phyloP scores from a whole-genome alignment of 768 basidiomycete species.

The Suillus decipiens region DNA sequence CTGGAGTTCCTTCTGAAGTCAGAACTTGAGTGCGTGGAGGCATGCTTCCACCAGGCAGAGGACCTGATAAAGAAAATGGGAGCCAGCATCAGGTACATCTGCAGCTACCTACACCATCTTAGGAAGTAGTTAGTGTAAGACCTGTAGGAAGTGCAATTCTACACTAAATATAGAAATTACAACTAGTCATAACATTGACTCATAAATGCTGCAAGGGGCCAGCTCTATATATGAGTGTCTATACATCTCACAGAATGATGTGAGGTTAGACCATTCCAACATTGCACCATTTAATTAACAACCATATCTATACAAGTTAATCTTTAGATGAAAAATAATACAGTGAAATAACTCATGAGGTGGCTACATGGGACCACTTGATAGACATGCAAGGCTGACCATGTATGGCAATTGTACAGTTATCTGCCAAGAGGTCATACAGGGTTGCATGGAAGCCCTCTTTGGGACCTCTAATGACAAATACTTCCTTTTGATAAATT shows the following conservation, averaged over 20 bases:
- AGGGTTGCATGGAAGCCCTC: neutral
- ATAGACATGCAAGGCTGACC: neutral
- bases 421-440: neutral
- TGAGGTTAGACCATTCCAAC: neutral
- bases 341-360: too few relatives aligned
- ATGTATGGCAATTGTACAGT: neutral
- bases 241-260: neutral
- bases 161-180: too few relatives aligned
- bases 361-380: neutral
- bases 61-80: too few relatives aligned
- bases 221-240: neutral
- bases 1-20: too few relatives aligned
- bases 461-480: rapidly evolving
- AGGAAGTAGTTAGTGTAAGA: too few relatives aligned
- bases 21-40: too few relatives aligned
- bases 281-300: neutral
- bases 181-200: too few relatives aligned
- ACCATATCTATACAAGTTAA: neutral
- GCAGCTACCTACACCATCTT: too few relatives aligned
- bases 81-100: too few relatives aligned
- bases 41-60: too few relatives aligned
- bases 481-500: neutral
- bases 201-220: too few relatives aligned
- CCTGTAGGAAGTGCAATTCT: too few relatives aligned
- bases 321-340: neutral